Percentiles rank a stretch among this genome's conserved stretches.
Evolutionary conservation across 2,329 filamentous ascomycete species (phyloP).

Genomic region (Elsinoe australis): DNA sequence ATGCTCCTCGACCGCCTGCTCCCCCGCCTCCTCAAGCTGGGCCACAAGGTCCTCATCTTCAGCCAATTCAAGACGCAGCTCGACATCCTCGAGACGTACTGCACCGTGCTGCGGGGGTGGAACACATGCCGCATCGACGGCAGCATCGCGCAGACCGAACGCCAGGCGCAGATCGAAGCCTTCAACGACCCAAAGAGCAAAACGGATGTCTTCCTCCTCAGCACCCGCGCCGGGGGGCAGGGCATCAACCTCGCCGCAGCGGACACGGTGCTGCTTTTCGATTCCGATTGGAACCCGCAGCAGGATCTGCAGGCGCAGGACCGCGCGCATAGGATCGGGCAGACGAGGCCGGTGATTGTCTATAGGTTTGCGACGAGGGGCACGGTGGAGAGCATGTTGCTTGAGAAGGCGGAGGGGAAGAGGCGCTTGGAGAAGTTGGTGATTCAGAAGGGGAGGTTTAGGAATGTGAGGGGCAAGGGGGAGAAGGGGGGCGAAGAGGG

Average conservation of each 20-base stretch:
- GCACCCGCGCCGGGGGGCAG: constrained; percentile 84
- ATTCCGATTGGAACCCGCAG: constrained; percentile 90
- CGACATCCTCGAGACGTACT: constrained; percentile 84
- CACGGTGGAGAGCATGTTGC: constrained; percentile 81
- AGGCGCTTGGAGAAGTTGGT: constrained; percentile 87
- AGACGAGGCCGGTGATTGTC: constrained; percentile 83
- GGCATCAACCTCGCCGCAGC: constrained; percentile 90
- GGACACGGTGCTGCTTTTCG: constrained; percentile 88
- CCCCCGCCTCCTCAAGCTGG: constrained; percentile 61
- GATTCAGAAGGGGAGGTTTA: constrained; percentile 86
- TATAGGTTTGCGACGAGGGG: constrained; percentile 89
- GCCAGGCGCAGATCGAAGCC: constrained; percentile 42
- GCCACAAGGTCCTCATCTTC: constrained; percentile 91
- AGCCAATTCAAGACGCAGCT: constrained; percentile 94
- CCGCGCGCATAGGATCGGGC: constrained; percentile 87
- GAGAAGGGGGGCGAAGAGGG: constrained; percentile 44
- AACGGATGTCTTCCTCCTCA: constrained; percentile 71
- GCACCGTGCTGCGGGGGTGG: constrained; percentile 67
- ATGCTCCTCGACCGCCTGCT: constrained; percentile 82
- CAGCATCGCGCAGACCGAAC: constrained; percentile 61
- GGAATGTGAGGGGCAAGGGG: constrained; percentile 36
- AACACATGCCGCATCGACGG: constrained; percentile 86
- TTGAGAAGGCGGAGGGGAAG: constrained; percentile 85
- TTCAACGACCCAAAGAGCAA: constrained; percentile 39
- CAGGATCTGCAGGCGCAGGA: constrained; percentile 96